phyloP scores from a whole-genome alignment of 441 rosid species.

The Populus hybrid region DNA sequence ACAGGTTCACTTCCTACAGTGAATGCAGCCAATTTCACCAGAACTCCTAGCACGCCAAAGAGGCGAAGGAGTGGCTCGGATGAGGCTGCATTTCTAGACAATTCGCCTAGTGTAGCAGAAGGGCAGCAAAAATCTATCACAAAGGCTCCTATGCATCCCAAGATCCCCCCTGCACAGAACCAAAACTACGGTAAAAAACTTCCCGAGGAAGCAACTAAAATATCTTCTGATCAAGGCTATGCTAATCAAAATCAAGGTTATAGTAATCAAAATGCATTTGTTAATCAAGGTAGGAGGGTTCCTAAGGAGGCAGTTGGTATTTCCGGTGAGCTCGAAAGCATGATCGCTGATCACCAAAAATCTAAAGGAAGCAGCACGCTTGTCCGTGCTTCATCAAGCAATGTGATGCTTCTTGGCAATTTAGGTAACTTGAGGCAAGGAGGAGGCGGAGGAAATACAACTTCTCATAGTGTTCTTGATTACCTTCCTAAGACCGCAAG shows the following conservation, averaged over 20 bases:
- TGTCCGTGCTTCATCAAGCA: conserved; percentile 86
- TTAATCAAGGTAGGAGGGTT: conserved; percentile 36
- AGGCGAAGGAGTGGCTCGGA: conserved; percentile 47
- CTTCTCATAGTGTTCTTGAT: conserved; percentile 20
- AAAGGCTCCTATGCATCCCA: conserved; percentile 35
- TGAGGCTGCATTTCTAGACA: conserved; percentile 32
- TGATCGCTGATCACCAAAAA: conserved; percentile 70
- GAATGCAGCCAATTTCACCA: conserved; percentile 26
- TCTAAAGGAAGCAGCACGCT: conserved; percentile 41
- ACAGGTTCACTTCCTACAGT: conserved; percentile 33
- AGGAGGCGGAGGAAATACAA: conserved; percentile 24
- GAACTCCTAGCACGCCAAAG: conserved; percentile 37
- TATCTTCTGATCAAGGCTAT: not conserved
- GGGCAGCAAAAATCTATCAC: conserved; percentile 23
- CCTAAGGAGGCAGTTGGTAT: conserved; percentile 56
- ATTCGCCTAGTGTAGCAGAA: conserved; percentile 12
- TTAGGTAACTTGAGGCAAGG: conserved; percentile 75
- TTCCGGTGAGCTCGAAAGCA: conserved; percentile 84
- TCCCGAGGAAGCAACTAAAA: conserved; percentile 18
- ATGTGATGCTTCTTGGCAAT: conserved; percentile 67
- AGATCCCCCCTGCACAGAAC: conserved; percentile 11
- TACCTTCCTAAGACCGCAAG: conserved; percentile 18
- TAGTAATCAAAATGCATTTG: conserved; percentile 22
- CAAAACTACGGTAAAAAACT: conserved; percentile 20
- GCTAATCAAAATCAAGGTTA: not conserved